Base-by-base conservation (phyloP, 768 basidiomycete genomes). In the Auriscalpium microsporum region DNA sequence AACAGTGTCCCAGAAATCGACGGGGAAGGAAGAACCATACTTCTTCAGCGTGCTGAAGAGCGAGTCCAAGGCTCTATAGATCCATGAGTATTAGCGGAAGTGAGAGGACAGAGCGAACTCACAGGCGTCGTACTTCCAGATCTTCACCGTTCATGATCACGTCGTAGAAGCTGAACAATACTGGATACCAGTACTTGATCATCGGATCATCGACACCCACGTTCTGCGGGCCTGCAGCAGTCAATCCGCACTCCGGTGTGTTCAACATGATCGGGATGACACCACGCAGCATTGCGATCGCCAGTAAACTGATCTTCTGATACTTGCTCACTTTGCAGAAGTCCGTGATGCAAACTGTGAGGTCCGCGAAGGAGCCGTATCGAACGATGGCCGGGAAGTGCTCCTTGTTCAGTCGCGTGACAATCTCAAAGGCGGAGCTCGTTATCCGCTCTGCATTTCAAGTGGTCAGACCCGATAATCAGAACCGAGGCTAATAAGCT, bases 101-200 rank as follows among this genome's bases (percentile, higher is more conserved):
- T 17, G 13, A 38, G 38, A 44, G n/a, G 35, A 52, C 8, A 6
- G 28, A 35, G 10, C 53, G 11, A 33, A 77, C 92, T 73, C 67
- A 99, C 96, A 97, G 70, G 66, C 94, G 81, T 63, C 96, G 84
- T 52, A 99, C 94, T 79, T 99, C 96, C 28, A 99, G 74, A 65
- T 99, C 96, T 68, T 98, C 96, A 16, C 93, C 96, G 58, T 96
- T 98, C 95, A 99, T 98, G 67, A 99, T 95, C 53, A 99, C 95
- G 68, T 98, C 96, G 71, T 94, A 97, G 74, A 97, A 98, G n/a
- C 90, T 88, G 66, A 98, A 95, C 38, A 98, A 75, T 2, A 92
- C 84, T 0, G 96, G 96, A 75, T 90, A 94, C 96, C 96, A 99
- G 70, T 86, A 97, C 63, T 85, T 87, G 71, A 97, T 87, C 90